Conservation (phyloP, 164 flowering plant genomes). For the Saururus chinensis region DNA sequence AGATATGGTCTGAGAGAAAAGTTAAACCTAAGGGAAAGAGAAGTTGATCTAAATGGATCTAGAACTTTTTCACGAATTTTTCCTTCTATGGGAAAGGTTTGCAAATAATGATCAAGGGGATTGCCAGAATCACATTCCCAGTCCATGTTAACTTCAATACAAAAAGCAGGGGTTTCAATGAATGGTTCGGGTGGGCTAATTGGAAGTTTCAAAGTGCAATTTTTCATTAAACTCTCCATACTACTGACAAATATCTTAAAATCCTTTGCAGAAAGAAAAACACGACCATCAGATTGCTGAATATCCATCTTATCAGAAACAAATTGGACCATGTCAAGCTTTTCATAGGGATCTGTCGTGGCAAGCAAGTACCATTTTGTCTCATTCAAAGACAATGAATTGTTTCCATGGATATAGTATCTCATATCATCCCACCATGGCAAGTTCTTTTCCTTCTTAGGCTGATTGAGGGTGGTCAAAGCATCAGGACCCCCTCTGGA, state of each 20-base stretch:
- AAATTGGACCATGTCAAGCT: slow-evolving; percentile 70
- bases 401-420: slow-evolving; percentile 81
- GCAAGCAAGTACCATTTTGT: slow-evolving; percentile 64
- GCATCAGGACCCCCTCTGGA: slow-evolving; percentile 20
- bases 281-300: slow-evolving; percentile 90
- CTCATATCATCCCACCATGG: slow-evolving; percentile 99
- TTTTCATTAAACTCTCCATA: slow-evolving; percentile 65
- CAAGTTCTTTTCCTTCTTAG: slow-evolving; percentile 85
- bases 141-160: slow-evolving; percentile 79
- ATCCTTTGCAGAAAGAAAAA: slow-evolving; percentile 50
- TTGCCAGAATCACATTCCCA: slow-evolving; percentile 97
- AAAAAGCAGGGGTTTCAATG: slow-evolving; percentile 67
- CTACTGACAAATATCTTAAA: slow-evolving; percentile 76
- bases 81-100: slow-evolving; percentile 80
- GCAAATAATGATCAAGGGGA: slow-evolving; percentile 82
- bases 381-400: slow-evolving; percentile 47
- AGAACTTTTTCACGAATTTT: slow-evolving; percentile 61
- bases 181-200: slow-evolving; percentile 41
- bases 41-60: slow-evolving; percentile 92
- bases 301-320: slow-evolving; percentile 57
- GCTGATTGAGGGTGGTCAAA: slow-evolving; percentile 27
- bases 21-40: slow-evolving; percentile 86
- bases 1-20: slow-evolving; percentile 56
- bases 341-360: slow-evolving; percentile 92
- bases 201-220: slow-evolving; percentile 46